Conservation (phyloP, 2,329 filamentous ascomycete genomes). For the Venturia nashicola region DNA sequence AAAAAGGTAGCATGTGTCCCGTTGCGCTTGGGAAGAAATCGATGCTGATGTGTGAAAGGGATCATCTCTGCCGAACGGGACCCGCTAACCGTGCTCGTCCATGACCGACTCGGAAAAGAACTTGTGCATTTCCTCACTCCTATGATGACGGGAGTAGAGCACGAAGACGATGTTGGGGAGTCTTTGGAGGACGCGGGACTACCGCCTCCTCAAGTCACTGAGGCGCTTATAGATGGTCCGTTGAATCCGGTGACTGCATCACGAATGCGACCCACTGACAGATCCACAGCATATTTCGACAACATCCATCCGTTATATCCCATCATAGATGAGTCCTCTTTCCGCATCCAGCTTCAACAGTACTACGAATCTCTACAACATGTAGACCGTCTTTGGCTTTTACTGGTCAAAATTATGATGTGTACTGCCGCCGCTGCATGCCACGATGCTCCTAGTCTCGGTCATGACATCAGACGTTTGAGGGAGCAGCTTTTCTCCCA, state of each 20-base stretch:
- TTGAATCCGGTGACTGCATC: background rate
- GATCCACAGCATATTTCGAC: background rate
- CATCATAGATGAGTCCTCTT: background rate
- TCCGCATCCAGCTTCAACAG: background rate
- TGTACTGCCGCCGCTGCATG: constrained; percentile 2
- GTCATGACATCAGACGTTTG: background rate
- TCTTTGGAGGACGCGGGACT: background rate
- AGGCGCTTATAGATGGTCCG: background rate
- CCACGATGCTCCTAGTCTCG: background rate
- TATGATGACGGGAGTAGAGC: background rate
- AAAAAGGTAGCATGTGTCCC: background rate
- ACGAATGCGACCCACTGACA: background rate
- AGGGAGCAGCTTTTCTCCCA: constrained; percentile 1
- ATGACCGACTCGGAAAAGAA: background rate
- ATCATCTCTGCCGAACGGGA: background rate
- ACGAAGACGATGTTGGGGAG: background rate
- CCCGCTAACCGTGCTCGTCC: background rate
- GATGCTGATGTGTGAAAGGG: background rate
- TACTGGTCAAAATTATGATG: background rate
- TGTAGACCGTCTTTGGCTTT: constrained; percentile 4
- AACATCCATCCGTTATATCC: background rate
- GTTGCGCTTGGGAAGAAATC: no score
- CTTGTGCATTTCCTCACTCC: constrained; percentile 2
- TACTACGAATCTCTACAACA: background rate
- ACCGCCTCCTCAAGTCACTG: background rate